Evolutionary conservation across 345 rosid species (phyloP).

Genomic region (Gossypium sturtianum): DNA sequence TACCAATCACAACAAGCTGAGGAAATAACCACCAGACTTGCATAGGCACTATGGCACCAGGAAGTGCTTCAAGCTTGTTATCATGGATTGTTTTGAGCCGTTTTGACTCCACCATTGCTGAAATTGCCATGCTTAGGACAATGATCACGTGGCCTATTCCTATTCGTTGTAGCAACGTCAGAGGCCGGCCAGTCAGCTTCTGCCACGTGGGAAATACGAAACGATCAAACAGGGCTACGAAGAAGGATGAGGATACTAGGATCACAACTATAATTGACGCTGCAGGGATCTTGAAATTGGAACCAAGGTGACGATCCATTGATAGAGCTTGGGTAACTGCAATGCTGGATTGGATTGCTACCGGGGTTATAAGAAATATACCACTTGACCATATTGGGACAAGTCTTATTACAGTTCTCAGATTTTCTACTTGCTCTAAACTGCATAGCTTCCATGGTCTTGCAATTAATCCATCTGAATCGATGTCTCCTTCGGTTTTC

Average conservation of each 20-base stretch:
- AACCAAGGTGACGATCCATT: conserved; percentile 37
- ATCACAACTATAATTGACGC: conserved; percentile 27
- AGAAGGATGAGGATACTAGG: conserved; percentile 18
- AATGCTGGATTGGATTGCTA: conserved; percentile 28
- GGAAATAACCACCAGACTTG: conserved; percentile 34
- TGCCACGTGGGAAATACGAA: conserved; percentile 23
- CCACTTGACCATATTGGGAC: conserved; percentile 33
- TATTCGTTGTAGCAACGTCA: conserved; percentile 23
- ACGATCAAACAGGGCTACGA: conserved; percentile 25
- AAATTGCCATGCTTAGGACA: conserved; percentile 16
- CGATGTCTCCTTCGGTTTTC: conserved; percentile 1
- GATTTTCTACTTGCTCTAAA: conserved; percentile 46
- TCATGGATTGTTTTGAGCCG: conserved; percentile 21
- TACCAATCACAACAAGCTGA: conserved; percentile 30
- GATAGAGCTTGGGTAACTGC: conserved; percentile 39
- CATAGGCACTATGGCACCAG: conserved; percentile 23
- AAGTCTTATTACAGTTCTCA: conserved; percentile 31
- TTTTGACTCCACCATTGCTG: conserved; percentile 33
- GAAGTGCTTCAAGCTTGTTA: not conserved
- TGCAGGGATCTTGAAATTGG: conserved; percentile 39
- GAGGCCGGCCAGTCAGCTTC: conserved; percentile 1
- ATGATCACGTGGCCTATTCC: conserved; percentile 36
- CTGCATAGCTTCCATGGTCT: conserved; percentile 45
- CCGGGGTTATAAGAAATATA: conserved; percentile 29
- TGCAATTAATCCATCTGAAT: conserved; percentile 19